Conservation (phyloP, 2,329 filamentous ascomycete species). For the Samsoniella hepiali region DNA sequence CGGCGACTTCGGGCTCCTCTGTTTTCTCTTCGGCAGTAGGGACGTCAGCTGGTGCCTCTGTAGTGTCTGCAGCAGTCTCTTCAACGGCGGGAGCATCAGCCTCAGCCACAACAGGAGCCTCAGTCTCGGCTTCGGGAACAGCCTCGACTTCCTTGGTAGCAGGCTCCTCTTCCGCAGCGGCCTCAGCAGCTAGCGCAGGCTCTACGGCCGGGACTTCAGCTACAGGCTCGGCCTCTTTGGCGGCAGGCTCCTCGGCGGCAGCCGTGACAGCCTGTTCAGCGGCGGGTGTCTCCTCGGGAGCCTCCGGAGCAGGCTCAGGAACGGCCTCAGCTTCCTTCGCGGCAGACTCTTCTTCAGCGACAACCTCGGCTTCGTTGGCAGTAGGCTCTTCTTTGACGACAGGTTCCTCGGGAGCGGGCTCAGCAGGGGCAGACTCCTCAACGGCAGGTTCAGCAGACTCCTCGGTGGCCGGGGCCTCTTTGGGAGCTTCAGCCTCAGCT, state of each 20-base stretch:
- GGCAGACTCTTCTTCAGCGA: background rate
- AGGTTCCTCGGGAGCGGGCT: constrained; percentile 14
- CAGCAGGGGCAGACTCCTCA: constrained; percentile 9
- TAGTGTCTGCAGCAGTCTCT: background rate
- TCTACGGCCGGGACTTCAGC: background rate
- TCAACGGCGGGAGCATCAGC: constrained; percentile 7
- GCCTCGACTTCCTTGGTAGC: background rate
- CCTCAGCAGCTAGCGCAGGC: constrained; percentile 13
- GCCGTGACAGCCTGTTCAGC: constrained; percentile 1
- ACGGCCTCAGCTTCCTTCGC: background rate
- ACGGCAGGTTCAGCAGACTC: too few species aligned
- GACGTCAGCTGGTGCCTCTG: background rate
- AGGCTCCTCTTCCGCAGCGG: constrained; percentile 9
- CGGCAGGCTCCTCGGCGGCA: background rate
- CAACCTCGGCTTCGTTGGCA: background rate
- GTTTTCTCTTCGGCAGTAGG: constrained; percentile 1
- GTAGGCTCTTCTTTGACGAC: background rate
- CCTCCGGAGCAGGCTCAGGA: background rate
- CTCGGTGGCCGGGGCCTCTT: too few species aligned
- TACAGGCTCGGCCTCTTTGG: constrained; percentile 3
- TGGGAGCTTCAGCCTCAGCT: background rate
- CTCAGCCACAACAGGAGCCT: background rate
- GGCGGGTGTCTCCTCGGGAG: constrained; percentile 18
- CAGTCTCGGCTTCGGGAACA: constrained; percentile 11
- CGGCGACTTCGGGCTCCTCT: background rate